Conservation (phyloP, 2,329 filamentous ascomycete species). For the Helotiales sp. region DNA sequence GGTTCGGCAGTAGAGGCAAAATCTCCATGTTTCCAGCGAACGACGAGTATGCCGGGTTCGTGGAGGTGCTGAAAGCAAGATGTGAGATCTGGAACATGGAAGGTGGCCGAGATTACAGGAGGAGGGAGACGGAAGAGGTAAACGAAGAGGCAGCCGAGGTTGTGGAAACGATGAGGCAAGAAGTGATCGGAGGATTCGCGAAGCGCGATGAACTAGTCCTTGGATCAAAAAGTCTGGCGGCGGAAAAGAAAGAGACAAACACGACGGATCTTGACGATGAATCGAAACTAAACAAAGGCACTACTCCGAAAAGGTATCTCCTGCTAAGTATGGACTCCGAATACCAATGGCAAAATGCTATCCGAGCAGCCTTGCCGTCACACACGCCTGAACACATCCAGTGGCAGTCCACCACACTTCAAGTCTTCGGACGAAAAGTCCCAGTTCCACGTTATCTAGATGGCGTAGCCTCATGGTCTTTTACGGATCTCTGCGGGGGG, state of each 20-base stretch:
- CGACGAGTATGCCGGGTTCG: conserved; percentile 76
- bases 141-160: conserved; percentile 34
- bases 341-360: conserved; percentile 34
- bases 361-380: conserved; percentile 32
- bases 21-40: conserved; percentile 54
- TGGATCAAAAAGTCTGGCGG: neutral
- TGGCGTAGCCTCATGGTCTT: conserved; percentile 68
- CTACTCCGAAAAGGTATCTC: conserved; percentile 39
- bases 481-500: conserved; percentile 67
- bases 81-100: conserved; percentile 89
- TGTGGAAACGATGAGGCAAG: conserved; percentile 43
- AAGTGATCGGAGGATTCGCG: conserved; percentile 36
- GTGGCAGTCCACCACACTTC: conserved; percentile 53
- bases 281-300: conserved; percentile 18
- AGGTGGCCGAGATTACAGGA: conserved; percentile 72
- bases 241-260: neutral
- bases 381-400: conserved; percentile 38
- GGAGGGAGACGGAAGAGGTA: conserved; percentile 54
- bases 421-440: conserved; percentile 68
- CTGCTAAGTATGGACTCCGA: conserved; percentile 31
- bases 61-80: conserved; percentile 75
- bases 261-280: neutral
- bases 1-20: conserved; percentile 45
- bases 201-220: conserved; percentile 18
- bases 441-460: conserved; percentile 61